phyloP scores from a whole-genome alignment of 2,329 filamentous ascomycete species.

The Trichothecium roseum region DNA sequence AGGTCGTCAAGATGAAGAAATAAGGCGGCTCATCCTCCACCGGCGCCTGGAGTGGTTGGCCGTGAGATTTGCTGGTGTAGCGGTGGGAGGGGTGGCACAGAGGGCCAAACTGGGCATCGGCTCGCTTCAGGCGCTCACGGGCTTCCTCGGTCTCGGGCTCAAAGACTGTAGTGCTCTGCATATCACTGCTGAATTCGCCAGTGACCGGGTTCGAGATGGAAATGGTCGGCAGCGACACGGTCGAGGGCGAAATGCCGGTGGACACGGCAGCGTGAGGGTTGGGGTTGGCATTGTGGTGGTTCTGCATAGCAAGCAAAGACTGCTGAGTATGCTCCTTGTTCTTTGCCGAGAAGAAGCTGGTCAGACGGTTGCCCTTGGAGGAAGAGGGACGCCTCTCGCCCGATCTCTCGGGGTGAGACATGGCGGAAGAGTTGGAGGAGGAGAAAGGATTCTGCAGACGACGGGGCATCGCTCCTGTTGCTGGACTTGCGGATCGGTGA shows the following conservation, averaged over 20 bases:
- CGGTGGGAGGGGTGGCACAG: slow-evolving; percentile 70
- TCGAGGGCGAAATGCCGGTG: slow-evolving; percentile 57
- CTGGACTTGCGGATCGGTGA: neutral
- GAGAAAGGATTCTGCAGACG: slow-evolving; percentile 48
- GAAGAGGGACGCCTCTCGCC: slow-evolving; percentile 48
- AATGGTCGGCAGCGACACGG: slow-evolving; percentile 77
- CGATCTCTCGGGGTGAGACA: slow-evolving; percentile 35
- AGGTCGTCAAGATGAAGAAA: slow-evolving; percentile 93
- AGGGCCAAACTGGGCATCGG: slow-evolving; percentile 87
- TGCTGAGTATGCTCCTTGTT: slow-evolving; percentile 60
- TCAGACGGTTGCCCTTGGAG: slow-evolving; percentile 66
- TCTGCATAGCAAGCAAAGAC: slow-evolving; percentile 57
- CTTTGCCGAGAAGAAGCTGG: slow-evolving; percentile 78
- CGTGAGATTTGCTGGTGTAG: slow-evolving; percentile 76
- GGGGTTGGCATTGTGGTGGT: slow-evolving; percentile 25
- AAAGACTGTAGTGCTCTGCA: slow-evolving; percentile 66
- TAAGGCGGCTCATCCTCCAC: slow-evolving; percentile 94
- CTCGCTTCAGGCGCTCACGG: slow-evolving; percentile 60
- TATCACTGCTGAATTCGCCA: slow-evolving; percentile 55
- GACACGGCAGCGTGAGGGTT: slow-evolving; percentile 17
- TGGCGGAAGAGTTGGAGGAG: slow-evolving; percentile 30
- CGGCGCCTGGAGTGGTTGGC: slow-evolving; percentile 68
- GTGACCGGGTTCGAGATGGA: slow-evolving; percentile 79
- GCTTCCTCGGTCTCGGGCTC: slow-evolving; percentile 81
- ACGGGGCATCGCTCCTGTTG: slow-evolving; percentile 42